Evolutionary conservation across 2,329 filamentous ascomycete species (phyloP).

Genomic region (Daldinia eschscholtzii): DNA sequence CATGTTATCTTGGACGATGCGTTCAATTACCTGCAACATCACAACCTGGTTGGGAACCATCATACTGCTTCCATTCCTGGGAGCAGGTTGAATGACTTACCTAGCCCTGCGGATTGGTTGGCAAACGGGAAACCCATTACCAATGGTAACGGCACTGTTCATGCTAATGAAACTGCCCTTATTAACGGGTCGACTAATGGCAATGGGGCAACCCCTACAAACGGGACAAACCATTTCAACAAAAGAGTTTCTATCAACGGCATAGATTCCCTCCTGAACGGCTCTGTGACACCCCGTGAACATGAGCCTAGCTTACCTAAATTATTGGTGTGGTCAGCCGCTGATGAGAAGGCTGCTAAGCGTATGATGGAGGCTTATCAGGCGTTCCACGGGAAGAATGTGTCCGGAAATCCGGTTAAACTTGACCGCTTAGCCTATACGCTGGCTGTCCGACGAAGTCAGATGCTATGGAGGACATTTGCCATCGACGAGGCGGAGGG

Average conservation of each 20-base stretch:
- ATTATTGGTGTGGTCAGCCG: slow-evolving; percentile 45
- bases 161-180: not conserved
- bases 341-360: slow-evolving; percentile 39
- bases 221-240: slow-evolving; percentile 9
- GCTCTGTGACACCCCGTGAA: not conserved
- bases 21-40: slow-evolving; percentile 19
- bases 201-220: slow-evolving; percentile 8
- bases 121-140: not conserved
- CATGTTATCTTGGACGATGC: slow-evolving; percentile 39
- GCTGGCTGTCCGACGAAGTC: slow-evolving; percentile 42
- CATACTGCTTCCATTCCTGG: slow-evolving; percentile 8
- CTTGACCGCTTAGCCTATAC: slow-evolving; percentile 44
- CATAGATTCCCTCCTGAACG: not conserved
- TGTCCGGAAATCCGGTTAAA: not conserved
- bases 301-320: not conserved
- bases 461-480: slow-evolving; percentile 44
- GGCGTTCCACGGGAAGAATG: slow-evolving; percentile 29
- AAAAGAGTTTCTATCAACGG: not conserved
- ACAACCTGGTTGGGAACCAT: slow-evolving; percentile 20
- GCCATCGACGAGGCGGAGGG: slow-evolving; percentile 24
- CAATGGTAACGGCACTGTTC: not conserved
- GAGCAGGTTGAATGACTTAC: not conserved
- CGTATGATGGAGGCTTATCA: slow-evolving; percentile 35
- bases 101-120: not conserved
- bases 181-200: not conserved